phyloP scores from a whole-genome alignment of 352 stramenopile genomes.

The Phytophthora syringae region DNA sequence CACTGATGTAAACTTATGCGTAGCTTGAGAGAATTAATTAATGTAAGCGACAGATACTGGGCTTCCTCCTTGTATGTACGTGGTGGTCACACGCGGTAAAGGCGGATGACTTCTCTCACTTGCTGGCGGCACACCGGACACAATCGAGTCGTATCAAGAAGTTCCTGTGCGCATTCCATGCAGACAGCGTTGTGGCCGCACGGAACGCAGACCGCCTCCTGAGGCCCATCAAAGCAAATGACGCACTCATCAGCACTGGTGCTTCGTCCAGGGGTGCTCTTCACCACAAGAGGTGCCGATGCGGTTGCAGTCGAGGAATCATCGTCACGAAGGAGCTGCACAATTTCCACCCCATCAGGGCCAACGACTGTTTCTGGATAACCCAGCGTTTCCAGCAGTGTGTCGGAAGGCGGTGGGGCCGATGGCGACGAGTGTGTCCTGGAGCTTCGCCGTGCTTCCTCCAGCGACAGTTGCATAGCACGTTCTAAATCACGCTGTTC shows the following conservation, averaged over 20 bases:
- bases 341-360: conserved; percentile 81
- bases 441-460: conserved; percentile 52
- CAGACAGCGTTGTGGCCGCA: conserved; percentile 90
- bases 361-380: conserved; percentile 60
- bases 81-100: conserved; percentile 83
- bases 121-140: conserved; percentile 81
- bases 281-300: conserved; percentile 20
- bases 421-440: conserved; percentile 29
- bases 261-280: conserved; percentile 9
- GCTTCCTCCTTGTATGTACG: background rate
- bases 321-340: conserved; percentile 58
- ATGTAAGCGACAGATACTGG: background rate
- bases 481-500: conserved; percentile 68
- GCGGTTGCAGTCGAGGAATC: conserved; percentile 18
- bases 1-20: background rate
- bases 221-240: conserved; percentile 83
- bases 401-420: conserved; percentile 41
- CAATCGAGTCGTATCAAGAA: conserved; percentile 63
- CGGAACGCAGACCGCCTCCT: conserved; percentile 80
- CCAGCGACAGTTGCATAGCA: conserved; percentile 59
- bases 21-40: conserved; percentile 13
- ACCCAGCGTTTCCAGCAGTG: conserved; percentile 39
- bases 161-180: conserved; percentile 75
- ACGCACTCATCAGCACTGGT: conserved; percentile 62
- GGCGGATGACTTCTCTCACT: conserved; percentile 79